A percentile compares a stretch with the other conserved stretches of the same genome.
These are phyloP conservation scores for Leccinum longicurvipes DNA, from an alignment of 768 basidiomycete species.

Conservation along the genomic window DNA sequence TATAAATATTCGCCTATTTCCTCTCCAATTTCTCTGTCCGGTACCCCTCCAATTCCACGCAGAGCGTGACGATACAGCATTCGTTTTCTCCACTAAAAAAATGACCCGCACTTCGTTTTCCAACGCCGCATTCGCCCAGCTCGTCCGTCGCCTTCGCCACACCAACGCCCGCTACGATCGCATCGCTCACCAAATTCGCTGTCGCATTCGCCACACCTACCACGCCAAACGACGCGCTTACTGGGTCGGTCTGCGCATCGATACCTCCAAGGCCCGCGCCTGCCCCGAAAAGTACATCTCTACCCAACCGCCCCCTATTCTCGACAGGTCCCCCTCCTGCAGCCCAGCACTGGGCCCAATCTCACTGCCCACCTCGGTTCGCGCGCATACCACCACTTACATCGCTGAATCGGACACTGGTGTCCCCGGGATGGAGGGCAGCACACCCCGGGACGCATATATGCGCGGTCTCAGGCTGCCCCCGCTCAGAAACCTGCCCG, in stretches of 20 bases:
- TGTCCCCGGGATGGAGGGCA: too few relatives aligned
- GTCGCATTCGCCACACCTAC: slow-evolving; percentile 34
- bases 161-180: slow-evolving; percentile 43
- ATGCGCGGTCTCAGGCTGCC: slow-evolving; percentile 3
- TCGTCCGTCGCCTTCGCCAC: slow-evolving; percentile 40
- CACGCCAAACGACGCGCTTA: slow-evolving; percentile 48
- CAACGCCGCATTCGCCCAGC: slow-evolving; percentile 32
- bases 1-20: slow-evolving; percentile 14
- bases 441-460: slow-evolving; percentile 5
- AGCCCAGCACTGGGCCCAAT: slow-evolving; percentile 16
- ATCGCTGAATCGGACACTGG: not conserved
- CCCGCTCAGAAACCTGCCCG: slow-evolving; percentile 5
- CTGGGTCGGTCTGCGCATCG: slow-evolving; percentile 41
- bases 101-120: slow-evolving; percentile 28
- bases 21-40: not conserved
- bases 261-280: slow-evolving; percentile 39
- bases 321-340: slow-evolving; percentile 36
- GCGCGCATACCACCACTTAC: not conserved
- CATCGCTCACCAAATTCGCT: slow-evolving; percentile 40
- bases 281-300: slow-evolving; percentile 42
- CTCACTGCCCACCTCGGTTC: not conserved
- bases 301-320: slow-evolving; percentile 3
- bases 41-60: slow-evolving; percentile 14
- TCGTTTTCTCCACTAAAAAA: slow-evolving; percentile 3
- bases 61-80: slow-evolving; percentile 16